Evolutionary conservation across 768 basidiomycete species (phyloP).

Genomic region (Lentinula sp.): DNA sequence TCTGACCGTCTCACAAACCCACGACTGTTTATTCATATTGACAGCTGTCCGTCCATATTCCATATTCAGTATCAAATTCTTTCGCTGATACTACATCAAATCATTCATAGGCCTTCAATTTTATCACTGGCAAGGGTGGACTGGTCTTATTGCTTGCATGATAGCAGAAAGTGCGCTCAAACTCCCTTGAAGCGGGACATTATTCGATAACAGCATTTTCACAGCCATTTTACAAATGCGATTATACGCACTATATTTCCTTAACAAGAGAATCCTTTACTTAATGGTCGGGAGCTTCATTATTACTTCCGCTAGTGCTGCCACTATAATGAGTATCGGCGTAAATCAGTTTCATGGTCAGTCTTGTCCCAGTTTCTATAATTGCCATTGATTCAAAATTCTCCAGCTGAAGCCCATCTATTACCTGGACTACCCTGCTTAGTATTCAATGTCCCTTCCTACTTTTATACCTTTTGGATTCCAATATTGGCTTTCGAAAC

Average conservation of each 20-base stretch:
- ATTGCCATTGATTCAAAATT: neutral
- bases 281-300: slow-evolving; percentile 39
- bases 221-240: slow-evolving; percentile 57
- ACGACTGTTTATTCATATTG: slow-evolving; percentile 16
- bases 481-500: slow-evolving; percentile 51
- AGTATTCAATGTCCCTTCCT: slow-evolving; percentile 27
- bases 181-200: neutral
- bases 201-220: neutral
- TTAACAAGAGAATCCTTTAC: slow-evolving; percentile 43
- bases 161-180: slow-evolving; percentile 43
- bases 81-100: neutral
- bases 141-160: slow-evolving; percentile 46
- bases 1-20: neutral
- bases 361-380: neutral
- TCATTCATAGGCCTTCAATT: slow-evolving; percentile 30
- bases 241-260: slow-evolving; percentile 54
- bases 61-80: neutral
- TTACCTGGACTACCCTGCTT: slow-evolving; percentile 30
- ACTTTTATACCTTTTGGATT: slow-evolving; percentile 57
- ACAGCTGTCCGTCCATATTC: slow-evolving; percentile 17
- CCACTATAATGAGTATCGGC: slow-evolving; percentile 41
- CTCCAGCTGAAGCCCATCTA: neutral
- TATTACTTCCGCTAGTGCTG: slow-evolving; percentile 30
- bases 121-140: slow-evolving; percentile 59
- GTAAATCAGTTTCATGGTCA: slow-evolving; percentile 16